Percentiles rank a stretch among this genome's conserved stretches.
These are phyloP conservation scores for Jimgerdemannia flammicorona DNA, from an alignment of 192 early-diverging fungal species.

Conservation along the genomic window DNA sequence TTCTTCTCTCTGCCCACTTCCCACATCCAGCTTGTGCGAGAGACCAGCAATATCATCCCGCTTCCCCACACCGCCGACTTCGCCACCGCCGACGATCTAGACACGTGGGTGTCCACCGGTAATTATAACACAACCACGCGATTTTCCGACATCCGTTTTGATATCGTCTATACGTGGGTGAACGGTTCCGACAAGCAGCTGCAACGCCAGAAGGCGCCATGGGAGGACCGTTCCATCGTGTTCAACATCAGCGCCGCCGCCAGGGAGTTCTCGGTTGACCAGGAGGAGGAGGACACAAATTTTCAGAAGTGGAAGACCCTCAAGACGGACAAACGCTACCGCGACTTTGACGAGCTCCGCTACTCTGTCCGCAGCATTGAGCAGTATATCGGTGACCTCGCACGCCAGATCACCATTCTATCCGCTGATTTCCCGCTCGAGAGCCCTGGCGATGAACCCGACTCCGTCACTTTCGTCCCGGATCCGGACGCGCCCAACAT, in stretches of 20 bases:
- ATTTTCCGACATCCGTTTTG: conserved; percentile 3
- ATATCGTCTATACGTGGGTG: conserved; percentile 42
- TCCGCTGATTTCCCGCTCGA: conserved; percentile 14
- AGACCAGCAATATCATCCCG: background rate
- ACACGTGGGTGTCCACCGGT: background rate
- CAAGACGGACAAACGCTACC: conserved; percentile 19
- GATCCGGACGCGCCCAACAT: background rate
- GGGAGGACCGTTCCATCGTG: background rate
- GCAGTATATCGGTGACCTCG: conserved; percentile 15
- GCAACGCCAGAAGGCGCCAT: background rate
- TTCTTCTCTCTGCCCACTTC: background rate
- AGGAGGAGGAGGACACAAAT: background rate
- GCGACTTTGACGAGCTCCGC: conserved; percentile 38
- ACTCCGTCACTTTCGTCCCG: background rate
- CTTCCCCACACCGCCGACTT: background rate
- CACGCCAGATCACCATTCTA: conserved; percentile 24
- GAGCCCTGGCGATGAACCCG: background rate
- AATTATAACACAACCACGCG: background rate
- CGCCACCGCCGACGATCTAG: background rate
- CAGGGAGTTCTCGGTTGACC: background rate
- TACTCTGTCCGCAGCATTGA: conserved; percentile 34
- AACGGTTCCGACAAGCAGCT: conserved; percentile 29
- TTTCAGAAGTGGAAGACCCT: background rate
- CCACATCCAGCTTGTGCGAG: no score
- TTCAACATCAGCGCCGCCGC: background rate